Conservation (phyloP, 805 yeast genomes). For the Clavispora carvajalis region DNA sequence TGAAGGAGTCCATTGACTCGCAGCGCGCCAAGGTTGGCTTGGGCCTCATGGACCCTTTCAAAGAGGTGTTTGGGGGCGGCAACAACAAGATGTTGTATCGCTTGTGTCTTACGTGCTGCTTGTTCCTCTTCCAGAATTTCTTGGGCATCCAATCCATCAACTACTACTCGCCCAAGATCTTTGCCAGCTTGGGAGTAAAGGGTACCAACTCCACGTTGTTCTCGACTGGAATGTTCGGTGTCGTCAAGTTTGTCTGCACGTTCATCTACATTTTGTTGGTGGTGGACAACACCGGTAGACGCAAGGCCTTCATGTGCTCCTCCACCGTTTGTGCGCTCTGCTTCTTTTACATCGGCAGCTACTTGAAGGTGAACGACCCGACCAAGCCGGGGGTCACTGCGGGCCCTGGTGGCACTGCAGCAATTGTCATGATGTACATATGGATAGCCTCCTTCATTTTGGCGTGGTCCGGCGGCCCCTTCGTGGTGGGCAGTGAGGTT, state of each 20-base stretch:
- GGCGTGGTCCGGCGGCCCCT: constrained; percentile 40
- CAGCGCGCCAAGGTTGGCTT: constrained; percentile 26
- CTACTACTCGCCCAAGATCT: constrained; percentile 34
- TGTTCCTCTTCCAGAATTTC: constrained; percentile 35
- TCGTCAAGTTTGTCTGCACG: constrained; percentile 32
- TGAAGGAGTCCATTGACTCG: constrained; percentile 26
- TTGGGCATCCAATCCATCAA: constrained; percentile 37
- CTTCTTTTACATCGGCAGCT: constrained; percentile 38
- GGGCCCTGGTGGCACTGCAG: constrained; percentile 37
- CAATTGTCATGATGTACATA: constrained; percentile 36
- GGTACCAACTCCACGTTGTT: constrained; percentile 34
- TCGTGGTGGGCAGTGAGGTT: constrained; percentile 35
- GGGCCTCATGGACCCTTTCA: constrained; percentile 31
- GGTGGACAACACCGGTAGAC: constrained; percentile 33
- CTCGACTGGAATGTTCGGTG: constrained; percentile 38
- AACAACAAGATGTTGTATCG: constrained; percentile 23
- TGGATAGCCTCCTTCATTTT: constrained; percentile 38
- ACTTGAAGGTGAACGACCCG: constrained; percentile 30
- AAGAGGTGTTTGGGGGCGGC: constrained; percentile 23
- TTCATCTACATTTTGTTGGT: constrained; percentile 29
- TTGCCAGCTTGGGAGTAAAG: constrained; percentile 31
- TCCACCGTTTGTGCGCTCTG: constrained; percentile 30
- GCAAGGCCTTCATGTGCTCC: constrained; percentile 32
- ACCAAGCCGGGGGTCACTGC: constrained; percentile 25
- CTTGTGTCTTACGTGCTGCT: constrained; percentile 26